phyloP scores from a whole-genome alignment of 805 yeast genomes.

The Metschnikowia similis region DNA sequence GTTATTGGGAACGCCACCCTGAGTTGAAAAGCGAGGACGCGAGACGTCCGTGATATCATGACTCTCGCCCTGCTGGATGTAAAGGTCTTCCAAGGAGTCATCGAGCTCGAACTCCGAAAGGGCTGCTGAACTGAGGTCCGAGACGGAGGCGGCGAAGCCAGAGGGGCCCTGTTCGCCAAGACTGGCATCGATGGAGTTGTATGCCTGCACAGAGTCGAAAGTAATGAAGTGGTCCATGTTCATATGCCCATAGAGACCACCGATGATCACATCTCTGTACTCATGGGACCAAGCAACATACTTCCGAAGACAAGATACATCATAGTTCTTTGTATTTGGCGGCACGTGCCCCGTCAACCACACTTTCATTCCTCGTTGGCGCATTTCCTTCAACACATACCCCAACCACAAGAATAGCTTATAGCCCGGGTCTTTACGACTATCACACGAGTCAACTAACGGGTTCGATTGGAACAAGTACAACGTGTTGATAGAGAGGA shows the following conservation, averaged over 20 bases:
- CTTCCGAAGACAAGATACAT: constrained; percentile 67
- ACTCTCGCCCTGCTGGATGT: constrained; percentile 5
- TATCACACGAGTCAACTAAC: constrained; percentile 74
- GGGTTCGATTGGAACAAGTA: constrained; percentile 76
- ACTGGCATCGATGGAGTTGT: constrained; percentile 40
- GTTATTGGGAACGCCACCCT: constrained; percentile 65
- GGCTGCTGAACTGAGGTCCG: background rate
- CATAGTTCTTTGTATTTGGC: constrained; percentile 74
- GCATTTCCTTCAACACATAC: constrained; percentile 63
- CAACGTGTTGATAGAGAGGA: constrained; percentile 72
- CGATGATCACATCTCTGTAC: constrained; percentile 77
- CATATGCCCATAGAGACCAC: constrained; percentile 87
- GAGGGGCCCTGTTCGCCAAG: background rate
- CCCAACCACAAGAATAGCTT: constrained; percentile 76
- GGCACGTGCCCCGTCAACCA: constrained; percentile 91
- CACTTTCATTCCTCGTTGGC: constrained; percentile 72
- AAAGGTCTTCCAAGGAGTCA: constrained; percentile 10
- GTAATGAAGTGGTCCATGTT: constrained; percentile 83
- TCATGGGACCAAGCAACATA: constrained; percentile 79
- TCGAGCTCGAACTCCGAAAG: constrained; percentile 18
- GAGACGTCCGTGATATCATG: background rate
- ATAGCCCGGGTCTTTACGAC: constrained; percentile 73
- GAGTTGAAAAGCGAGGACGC: constrained; percentile 13
- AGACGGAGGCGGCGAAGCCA: no score
- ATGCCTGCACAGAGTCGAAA: constrained; percentile 65